Evolutionary conservation across 2,329 filamentous ascomycete genomes (phyloP).

Genomic region (Diplocarpon rosae): DNA sequence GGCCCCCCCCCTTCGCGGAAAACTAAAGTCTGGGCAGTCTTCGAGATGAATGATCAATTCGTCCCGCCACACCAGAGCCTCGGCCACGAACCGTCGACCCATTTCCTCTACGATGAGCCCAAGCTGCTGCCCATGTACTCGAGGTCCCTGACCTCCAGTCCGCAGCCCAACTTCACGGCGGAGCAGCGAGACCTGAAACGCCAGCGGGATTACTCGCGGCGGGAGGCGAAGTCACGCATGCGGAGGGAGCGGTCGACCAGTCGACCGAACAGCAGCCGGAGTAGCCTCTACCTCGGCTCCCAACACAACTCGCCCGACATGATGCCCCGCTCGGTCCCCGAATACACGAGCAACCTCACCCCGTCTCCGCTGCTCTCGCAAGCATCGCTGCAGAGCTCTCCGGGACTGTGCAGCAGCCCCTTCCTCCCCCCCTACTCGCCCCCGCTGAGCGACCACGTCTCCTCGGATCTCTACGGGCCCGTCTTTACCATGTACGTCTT

Average conservation of each 20-base stretch:
- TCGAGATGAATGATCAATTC: constrained; percentile 25
- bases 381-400: constrained; percentile 20
- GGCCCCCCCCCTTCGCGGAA: background rate
- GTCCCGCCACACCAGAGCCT: constrained; percentile 21
- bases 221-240: constrained; percentile 45
- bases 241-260: constrained; percentile 33
- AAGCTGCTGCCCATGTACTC: constrained; percentile 25
- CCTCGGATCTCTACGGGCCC: constrained; percentile 24
- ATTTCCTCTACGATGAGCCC: constrained; percentile 21
- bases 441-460: constrained; percentile 16
- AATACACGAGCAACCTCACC: constrained; percentile 23
- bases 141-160: constrained; percentile 40
- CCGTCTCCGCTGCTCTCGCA: constrained; percentile 25
- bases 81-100: constrained; percentile 19
- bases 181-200: constrained; percentile 53
- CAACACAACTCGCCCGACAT: constrained; percentile 26
- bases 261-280: constrained; percentile 26
- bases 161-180: constrained; percentile 41
- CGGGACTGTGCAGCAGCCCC: constrained; percentile 18
- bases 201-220: constrained; percentile 46
- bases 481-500: constrained; percentile 24
- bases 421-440: constrained; percentile 25
- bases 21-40: constrained; percentile 20
- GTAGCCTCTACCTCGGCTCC: constrained; percentile 26
- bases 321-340: constrained; percentile 23